Base-by-base conservation (phyloP, 2,329 filamentous ascomycete species). In the Calonectria honghensis region DNA sequence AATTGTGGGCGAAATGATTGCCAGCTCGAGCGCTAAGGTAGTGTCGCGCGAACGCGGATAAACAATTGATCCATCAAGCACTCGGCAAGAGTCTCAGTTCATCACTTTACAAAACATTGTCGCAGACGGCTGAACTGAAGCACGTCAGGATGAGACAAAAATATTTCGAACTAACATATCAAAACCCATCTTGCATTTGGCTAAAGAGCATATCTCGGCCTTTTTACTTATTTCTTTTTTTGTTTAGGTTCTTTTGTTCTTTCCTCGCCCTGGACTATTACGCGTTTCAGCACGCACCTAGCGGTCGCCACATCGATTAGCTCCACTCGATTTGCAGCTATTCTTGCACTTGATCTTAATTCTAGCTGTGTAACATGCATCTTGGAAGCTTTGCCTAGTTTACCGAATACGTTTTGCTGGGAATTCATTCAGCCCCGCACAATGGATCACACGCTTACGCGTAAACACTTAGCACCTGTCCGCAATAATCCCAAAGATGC, bases 311-410 rank as follows among this genome's bases (percentile, higher is more conserved):
- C 10, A 48, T 48, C 24, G 13, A 24, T 24, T 4, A 48, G 20
- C 3, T 4, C n/a, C 11, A 4, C 24, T n/a, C n/a, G 11, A 13
- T n/a, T n/a, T 20, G 2, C 18, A 45, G 7, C 0, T n/a, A 3
- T 20, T 45, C 5, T 45, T n/a, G 5, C 3, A 7, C 41, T n/a
- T 6, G n/a, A 45, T 10, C 1, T 18, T 45, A n/a, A 45, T 10
- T 45, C 18, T 18, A 10, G 3, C 41, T 20, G 7, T 45, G 2
- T 10, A 45, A 10, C 16, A 18, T 7, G 18, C 18, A n/a, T 45
- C 18, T 45, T 45, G 7, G n/a, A 9, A 45, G 10, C 6, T 45
- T 45, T n/a, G 6, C 2, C 6, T 45, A 13, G 13, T 16, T 7
- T n/a, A 10, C 18, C 18, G 9, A 20, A 45, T 3, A n/a, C n/a